phyloP scores from a whole-genome alignment of 371 early-diverging fungal genomes.

The Lichtheimia hyalospora region DNA sequence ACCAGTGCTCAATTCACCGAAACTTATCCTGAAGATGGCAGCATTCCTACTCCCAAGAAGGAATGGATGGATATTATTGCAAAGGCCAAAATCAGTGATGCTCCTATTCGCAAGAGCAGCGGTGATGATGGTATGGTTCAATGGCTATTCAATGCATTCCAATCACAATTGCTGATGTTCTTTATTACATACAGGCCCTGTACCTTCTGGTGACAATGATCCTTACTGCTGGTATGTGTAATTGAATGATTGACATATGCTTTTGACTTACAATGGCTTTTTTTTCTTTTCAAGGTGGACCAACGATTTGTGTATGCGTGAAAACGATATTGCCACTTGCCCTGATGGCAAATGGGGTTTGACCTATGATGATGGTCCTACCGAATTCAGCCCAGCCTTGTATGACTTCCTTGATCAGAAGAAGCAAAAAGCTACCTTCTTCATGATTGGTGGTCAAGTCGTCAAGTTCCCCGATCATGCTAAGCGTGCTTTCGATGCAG shows the following conservation, averaged over 20 bases:
- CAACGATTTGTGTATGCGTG: constrained; percentile 30
- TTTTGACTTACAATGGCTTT: too few species aligned
- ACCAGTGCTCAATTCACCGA: constrained; percentile 32
- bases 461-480: constrained; percentile 51
- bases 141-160: background rate
- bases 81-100: constrained; percentile 30
- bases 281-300: background rate
- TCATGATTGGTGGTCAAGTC: constrained; percentile 63
- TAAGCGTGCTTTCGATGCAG: constrained; percentile 46
- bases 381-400: constrained; percentile 34
- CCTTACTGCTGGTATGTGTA: constrained; percentile 21
- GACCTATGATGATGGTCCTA: constrained; percentile 66
- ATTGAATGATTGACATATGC: too few species aligned
- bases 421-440: constrained; percentile 64
- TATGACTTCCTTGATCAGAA: constrained; percentile 55
- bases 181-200: constrained; percentile 9
- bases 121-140: constrained; percentile 16
- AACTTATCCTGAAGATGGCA: constrained; percentile 30
- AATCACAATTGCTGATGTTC: background rate
- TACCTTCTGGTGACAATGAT: constrained; percentile 17
- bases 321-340: constrained; percentile 47
- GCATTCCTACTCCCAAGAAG: constrained; percentile 41
- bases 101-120: constrained; percentile 36
- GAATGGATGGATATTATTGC: constrained; percentile 48
- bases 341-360: constrained; percentile 58